Base-by-base conservation (phyloP, 805 yeast species). In the Candida palmyrensis region DNA sequence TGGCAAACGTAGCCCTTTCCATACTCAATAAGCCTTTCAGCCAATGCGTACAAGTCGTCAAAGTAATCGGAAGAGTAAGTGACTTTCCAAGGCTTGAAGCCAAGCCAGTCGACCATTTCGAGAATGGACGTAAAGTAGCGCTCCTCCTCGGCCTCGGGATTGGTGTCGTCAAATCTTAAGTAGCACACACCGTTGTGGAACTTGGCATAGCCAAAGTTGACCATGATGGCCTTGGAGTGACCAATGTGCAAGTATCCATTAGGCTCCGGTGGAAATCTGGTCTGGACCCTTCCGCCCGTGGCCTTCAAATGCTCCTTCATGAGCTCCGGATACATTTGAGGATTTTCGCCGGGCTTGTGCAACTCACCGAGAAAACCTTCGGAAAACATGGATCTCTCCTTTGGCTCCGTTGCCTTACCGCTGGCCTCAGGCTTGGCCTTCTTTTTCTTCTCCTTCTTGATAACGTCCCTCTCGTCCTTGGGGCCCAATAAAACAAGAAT, bases 231-330 rank as follows among this genome's bases (percentile, higher is more conserved):
- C 64, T 92, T 92, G 26, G 96, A 83, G 55, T 92, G 99, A 28
- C 99, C 98, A 58, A 92, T 90, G 58, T 92, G 98, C 53, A 92
- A 72, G 55, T 79, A 92, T 47, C 98, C 98, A 62, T 94, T 90
- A 26, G 98, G 98, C 65, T 92, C 98, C 5, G 98, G 98, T 29
- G 99, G 99, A 65, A 92, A 92, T 56, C 99, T 78, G 3, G 98
- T 92, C 48, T 75, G 79, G 18, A 90, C 97, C 51, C 74, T 71
- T 29, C 96, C 95, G 24, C 75, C 72, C 21, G 95, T 86, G 43
- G 76, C 77, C 36, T 72, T 75, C 48, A 87, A 68, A 57, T 92
- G 98, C 44, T 77, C 82, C 43, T 70, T 69, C 82, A 86, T 80
- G 38, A 86, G 68, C 52, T 87, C 95, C 22, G 95, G 92, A 58